Evolutionary conservation across 2,329 filamentous ascomycete genomes (phyloP).

Genomic region (Bipolaris sorokiniana): DNA sequence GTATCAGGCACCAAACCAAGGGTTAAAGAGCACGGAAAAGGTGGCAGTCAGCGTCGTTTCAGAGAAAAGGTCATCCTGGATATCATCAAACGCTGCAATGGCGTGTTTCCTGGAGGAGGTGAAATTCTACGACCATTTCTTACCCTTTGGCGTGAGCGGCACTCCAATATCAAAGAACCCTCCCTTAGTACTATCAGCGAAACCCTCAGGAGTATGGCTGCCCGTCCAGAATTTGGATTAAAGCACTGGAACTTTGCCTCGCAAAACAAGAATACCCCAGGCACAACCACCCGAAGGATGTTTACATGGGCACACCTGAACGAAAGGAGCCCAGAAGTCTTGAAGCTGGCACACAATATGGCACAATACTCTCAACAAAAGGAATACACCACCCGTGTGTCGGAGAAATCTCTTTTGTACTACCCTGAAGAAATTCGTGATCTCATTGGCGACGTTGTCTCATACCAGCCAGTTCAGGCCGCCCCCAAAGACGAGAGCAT

Average conservation of each 20-base stretch:
- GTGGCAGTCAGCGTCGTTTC: slow-evolving; percentile 25
- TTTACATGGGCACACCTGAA: slow-evolving; percentile 56
- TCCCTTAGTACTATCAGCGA: slow-evolving; percentile 60
- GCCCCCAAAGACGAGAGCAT: slow-evolving; percentile 41
- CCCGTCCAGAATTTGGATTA: slow-evolving; percentile 54
- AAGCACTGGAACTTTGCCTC: slow-evolving; percentile 53
- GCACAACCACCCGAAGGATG: slow-evolving; percentile 57
- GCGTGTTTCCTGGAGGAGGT: slow-evolving; percentile 61
- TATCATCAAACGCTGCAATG: slow-evolving; percentile 60
- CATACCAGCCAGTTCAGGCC: slow-evolving; percentile 23
- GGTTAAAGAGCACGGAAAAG: slow-evolving; percentile 11
- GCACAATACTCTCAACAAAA: slow-evolving; percentile 46
- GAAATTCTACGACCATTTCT: slow-evolving; percentile 63
- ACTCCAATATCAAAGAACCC: slow-evolving; percentile 49
- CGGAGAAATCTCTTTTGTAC: slow-evolving; percentile 37
- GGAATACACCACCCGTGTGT: slow-evolving; percentile 7
- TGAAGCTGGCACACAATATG: slow-evolving; percentile 58
- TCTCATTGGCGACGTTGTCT: slow-evolving; percentile 30
- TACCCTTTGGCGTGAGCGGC: slow-evolving; percentile 58
- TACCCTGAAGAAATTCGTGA: slow-evolving; percentile 42
- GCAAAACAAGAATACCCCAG: slow-evolving; percentile 23
- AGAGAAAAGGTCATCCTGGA: slow-evolving; percentile 58
- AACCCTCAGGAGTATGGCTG: slow-evolving; percentile 58
- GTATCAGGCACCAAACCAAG: slow-evolving; percentile 13
- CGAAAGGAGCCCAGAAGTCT: slow-evolving; percentile 54